Base-by-base conservation (phyloP, 192 early-diverging fungal species). In the Coemansia biformis region DNA sequence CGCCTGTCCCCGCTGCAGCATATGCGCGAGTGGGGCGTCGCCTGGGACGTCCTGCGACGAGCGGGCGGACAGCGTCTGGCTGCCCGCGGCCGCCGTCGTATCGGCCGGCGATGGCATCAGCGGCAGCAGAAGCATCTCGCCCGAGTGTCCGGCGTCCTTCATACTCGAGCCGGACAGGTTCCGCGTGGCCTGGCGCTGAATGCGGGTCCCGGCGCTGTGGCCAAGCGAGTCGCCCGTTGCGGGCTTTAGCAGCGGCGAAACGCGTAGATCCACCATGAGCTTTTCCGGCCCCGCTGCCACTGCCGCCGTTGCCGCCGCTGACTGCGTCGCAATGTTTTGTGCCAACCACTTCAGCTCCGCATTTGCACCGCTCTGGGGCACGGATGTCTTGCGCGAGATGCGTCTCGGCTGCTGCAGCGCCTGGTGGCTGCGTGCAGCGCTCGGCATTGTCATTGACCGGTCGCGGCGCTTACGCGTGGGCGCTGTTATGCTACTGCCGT, bases 371-470 rank as follows among this genome's bases (percentile, higher is more conserved):
- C 15, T 17, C 8, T 47, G 38, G 18, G 51, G 48, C 45, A 44
- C 46, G 12, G 47, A 36, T 32, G 36, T 18, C n/a, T 57, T 57
- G 46, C 55, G 46, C 23, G 36, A 39, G 40, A 37, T 33, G 23
- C 51, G 39, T 9, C 19, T 16, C 14, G 51, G 26, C 35, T 2
- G 40, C 21, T 12, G 8, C 23, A 34, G 40, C 18, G 26, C 14
- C 21, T 14, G 29, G 28, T 22, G 5, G 10, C 19, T 11, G 8
- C 50, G 46, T 16, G 43, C 34, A 34, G 52, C 46, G 9, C 62
- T 43, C 0, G 68, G 68, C 16, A 72, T 34, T 0, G 68, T 72
- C 57, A 59, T 52, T 11, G 68, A 72, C 19, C 68, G 68, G 24
- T 63, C 60, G 30, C 68, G 68, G 39, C 46, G 59, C 40, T 41